Evolutionary conservation across 345 rosid genomes (phyloP), one percentile per base, ranked within the genome.

Genomic region (Hypericum perforatum): DNA sequence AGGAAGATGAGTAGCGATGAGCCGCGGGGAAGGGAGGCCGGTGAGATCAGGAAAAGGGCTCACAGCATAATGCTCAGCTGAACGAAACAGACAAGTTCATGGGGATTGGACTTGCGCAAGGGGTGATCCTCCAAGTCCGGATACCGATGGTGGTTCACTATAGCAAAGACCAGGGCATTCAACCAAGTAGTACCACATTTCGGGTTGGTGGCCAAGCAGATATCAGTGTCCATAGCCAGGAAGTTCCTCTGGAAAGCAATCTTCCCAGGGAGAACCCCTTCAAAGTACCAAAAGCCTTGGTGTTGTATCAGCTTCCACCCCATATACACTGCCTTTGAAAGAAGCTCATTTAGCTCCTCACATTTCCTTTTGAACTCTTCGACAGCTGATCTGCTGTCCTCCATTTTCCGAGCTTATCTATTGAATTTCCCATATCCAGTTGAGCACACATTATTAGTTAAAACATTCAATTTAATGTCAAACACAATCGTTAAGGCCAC

Each of bases 281-380:
- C 45, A 39, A 76, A 87, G 72, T 84, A 83, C 97, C 95, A 89
- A 60, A 76, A 81, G 0, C 80, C 84, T 66, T 83, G 85, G 58
- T n/a, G n/a, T n/a, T n/a, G n/a, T n/a, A n/a, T n/a, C n/a, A n/a
- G n/a, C n/a, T n/a, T n/a, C n/a, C n/a, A n/a, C n/a, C n/a, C n/a
- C n/a, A n/a, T n/a, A n/a, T n/a, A n/a, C n/a, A n/a, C n/a, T n/a
- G n/a, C n/a, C n/a, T n/a, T n/a, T n/a, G n/a, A n/a, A n/a, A n/a
- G n/a, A n/a, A n/a, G n/a, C n/a, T n/a, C n/a, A n/a, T n/a, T n/a
- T n/a, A n/a, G n/a, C n/a, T n/a, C n/a, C n/a, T n/a, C n/a, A n/a
- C n/a, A n/a, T n/a, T n/a, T n/a, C n/a, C n/a, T n/a, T n/a, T n/a
- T n/a, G n/a, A n/a, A n/a, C n/a, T n/a, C n/a, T n/a, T n/a, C n/a